Evolutionary conservation across 2,329 filamentous ascomycete genomes (phyloP), one percentile per base, ranked within the genome.

Genomic region (Dactylonectria macrodidyma): DNA sequence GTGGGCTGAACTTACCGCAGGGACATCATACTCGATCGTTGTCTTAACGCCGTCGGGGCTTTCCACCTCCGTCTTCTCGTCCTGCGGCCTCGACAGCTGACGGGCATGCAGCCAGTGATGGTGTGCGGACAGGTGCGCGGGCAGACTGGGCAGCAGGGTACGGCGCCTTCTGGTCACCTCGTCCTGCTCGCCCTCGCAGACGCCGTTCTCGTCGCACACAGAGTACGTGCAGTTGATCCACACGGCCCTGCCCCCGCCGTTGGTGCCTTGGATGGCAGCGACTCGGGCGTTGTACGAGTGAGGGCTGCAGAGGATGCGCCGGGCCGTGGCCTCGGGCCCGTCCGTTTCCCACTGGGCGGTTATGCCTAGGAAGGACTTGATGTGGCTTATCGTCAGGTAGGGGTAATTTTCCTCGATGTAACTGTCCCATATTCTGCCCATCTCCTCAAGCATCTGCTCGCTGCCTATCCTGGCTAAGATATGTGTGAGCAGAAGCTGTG

Each of bases 401-500:
- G 44, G 52, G 52, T 30, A 34, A 22, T 48, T 34, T 19, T 52
- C 30, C 46, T 47, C 41, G 24, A 64, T 36, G 34, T 47, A 36
- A 46, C 4, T 46, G 34, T 64, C 47, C 61, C 54, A 64, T 41
- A 64, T 64, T 22, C 12, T 47, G 52, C 24, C 11, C 5, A 34
- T 14, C 54, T 64, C n/a, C 33, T 38, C 14, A 14, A 64, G 61
- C 61, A 64, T 64, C 24, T 19, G 8, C 8, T 58, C 30, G 46
- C 61, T 64, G 47, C 46, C 61, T 54, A 64, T 8, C 10, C 9
- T n/a, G 22, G 30, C 44, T 24, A 64, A 33, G 22, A 64, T 38
- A 16, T 16, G 12, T 30, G 54, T 52, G 34, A 64, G 54, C 33
- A 64, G 61, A 8, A 50, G 38, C 10, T 44, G 61, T 41, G 47